Evolutionary conservation across 2,329 filamentous ascomycete species (phyloP).

Genomic region (Fusarium stilboides): DNA sequence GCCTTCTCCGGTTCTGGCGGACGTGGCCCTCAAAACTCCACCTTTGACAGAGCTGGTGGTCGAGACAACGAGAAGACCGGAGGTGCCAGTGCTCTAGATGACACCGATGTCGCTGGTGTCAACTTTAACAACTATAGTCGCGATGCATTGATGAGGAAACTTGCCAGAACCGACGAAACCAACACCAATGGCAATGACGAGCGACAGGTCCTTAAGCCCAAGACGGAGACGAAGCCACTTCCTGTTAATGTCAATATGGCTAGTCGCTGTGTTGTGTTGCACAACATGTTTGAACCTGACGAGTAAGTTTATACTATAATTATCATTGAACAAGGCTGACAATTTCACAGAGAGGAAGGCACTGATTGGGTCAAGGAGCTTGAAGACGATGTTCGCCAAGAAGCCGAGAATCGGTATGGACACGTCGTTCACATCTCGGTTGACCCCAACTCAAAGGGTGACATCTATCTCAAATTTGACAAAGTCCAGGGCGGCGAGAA

Average conservation of each 20-base stretch:
- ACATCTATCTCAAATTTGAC: conserved; percentile 99
- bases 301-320: conserved; percentile 76
- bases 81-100: conserved; percentile 94
- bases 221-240: conserved; percentile 82
- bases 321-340: conserved; percentile 52
- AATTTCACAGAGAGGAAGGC: conserved; percentile 78
- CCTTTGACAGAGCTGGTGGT: conserved; percentile 91
- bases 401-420: conserved; percentile 96
- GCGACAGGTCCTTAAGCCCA: conserved; percentile 81
- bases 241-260: conserved; percentile 92
- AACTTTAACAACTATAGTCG: conserved; percentile 99
- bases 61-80: conserved; percentile 92
- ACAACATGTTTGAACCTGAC: conserved; percentile 94
- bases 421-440: conserved; percentile 97
- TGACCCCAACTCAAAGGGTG: conserved; percentile 93
- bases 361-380: conserved; percentile 93
- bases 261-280: conserved; percentile 92
- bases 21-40: conserved; percentile 85
- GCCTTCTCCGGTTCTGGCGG: conserved; percentile 92
- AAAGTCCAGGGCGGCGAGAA: conserved; percentile 95
- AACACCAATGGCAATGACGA: conserved; percentile 75
- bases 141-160: conserved; percentile 98
- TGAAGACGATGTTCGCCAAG: conserved; percentile 91
- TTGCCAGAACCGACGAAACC: conserved; percentile 93
- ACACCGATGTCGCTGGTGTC: conserved; percentile 97